Evolutionary conservation across 1,139 yeast species (phyloP).

Genomic region (Candida sanyaensis): DNA sequence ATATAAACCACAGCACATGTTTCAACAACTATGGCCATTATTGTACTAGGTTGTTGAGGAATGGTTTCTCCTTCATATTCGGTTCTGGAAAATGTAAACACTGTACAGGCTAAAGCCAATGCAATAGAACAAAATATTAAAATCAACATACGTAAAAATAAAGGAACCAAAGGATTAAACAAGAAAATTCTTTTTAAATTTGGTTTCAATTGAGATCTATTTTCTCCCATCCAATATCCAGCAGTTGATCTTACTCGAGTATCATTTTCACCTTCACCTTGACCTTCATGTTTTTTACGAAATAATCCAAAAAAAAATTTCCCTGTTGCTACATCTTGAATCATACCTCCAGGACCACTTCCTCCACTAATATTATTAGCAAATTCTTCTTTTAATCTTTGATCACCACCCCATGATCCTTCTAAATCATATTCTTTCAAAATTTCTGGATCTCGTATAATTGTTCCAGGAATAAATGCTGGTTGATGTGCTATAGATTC

Average conservation of each 20-base stretch:
- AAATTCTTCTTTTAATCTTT: constrained; percentile 43
- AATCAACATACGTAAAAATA: constrained; percentile 70
- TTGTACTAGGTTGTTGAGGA: constrained; percentile 83
- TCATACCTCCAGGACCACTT: constrained; percentile 2
- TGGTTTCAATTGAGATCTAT: constrained; percentile 67
- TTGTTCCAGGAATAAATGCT: constrained; percentile 32
- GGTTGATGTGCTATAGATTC: constrained; percentile 38
- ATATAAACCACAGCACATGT: constrained; percentile 76
- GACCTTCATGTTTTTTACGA: constrained; percentile 10
- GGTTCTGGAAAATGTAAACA: constrained; percentile 50
- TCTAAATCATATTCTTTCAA: constrained; percentile 25
- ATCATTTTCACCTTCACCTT: constrained; percentile 19
- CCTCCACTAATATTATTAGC: constrained; percentile 4
- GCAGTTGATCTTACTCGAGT: constrained; percentile 53
- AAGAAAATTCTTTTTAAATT: constrained; percentile 59
- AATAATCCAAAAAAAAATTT: constrained; percentile 7
- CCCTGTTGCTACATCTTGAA: constrained; percentile 7
- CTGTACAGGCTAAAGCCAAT: constrained; percentile 66
- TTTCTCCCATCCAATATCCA: constrained; percentile 70
- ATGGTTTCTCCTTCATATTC: constrained; percentile 44
- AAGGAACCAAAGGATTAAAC: constrained; percentile 79
- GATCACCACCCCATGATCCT: constrained; percentile 72
- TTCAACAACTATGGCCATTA: constrained; percentile 89
- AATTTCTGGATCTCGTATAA: constrained; percentile 24
- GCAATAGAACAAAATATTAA: constrained; percentile 63